Evolutionary conservation across 495 filamentous ascomycete genomes (phyloP).

Genomic region (Eremomyces bilateralis): DNA sequence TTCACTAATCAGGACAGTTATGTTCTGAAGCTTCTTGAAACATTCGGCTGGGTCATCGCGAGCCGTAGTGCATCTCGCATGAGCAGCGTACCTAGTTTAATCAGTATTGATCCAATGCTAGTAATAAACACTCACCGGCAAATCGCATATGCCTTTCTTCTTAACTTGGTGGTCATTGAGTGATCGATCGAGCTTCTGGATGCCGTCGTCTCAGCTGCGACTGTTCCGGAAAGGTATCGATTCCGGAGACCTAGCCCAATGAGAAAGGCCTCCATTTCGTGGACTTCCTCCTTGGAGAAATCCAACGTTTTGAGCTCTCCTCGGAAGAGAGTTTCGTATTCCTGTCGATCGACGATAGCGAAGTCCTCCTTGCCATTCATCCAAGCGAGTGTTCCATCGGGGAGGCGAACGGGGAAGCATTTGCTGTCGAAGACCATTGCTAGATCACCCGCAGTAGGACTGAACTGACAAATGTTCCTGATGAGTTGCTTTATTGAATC

Average conservation of each 20-base stretch:
- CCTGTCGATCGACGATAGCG: conserved; percentile 2
- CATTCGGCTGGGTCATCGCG: too few relatives aligned
- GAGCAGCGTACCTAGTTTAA: conserved; percentile 2
- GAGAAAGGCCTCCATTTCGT: background rate
- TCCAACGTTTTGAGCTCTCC: background rate
- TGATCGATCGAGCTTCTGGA: background rate
- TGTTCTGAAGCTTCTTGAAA: conserved; percentile 1
- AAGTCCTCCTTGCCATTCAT: background rate
- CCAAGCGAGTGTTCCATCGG: conserved; percentile 2
- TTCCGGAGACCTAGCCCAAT: background rate
- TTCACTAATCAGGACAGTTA: background rate
- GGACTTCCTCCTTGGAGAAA: conserved; percentile 3
- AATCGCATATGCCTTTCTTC: conserved; percentile 4
- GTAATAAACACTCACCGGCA: conserved; percentile 2
- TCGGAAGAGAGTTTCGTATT: conserved; percentile 1
- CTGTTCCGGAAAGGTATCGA: conserved; percentile 1
- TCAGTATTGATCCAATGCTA: background rate
- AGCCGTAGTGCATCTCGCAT: background rate
- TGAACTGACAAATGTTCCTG: conserved; percentile 2
- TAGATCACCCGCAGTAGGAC: background rate
- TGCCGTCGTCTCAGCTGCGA: conserved; percentile 2
- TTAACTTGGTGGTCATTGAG: conserved; percentile 1
- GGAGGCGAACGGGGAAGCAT: conserved; percentile 1
- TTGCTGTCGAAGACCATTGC: background rate
- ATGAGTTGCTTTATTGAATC: conserved; percentile 1